A percentile compares a stretch with the other conserved stretches of the same genome.
phyloP scores from a whole-genome alignment of 1,284 basidiomycete species.

The Omphalotus olearius region DNA sequence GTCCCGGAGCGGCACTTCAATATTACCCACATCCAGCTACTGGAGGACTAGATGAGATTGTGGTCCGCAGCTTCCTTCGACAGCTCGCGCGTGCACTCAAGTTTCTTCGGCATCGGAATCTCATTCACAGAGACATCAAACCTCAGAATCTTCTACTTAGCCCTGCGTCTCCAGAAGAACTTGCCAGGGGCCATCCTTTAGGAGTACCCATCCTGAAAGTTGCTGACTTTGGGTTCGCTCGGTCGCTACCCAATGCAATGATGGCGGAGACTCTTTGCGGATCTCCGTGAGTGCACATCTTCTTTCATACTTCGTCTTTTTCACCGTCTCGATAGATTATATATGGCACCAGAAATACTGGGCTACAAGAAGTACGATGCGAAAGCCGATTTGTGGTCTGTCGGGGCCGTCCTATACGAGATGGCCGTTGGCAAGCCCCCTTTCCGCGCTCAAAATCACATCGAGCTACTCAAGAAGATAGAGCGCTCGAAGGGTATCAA shows the following conservation, averaged over 20 bases:
- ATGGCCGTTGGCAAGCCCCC: conserved; percentile 93
- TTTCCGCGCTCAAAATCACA: conserved; percentile 93
- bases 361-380: conserved; percentile 98
- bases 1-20: conserved; percentile 61
- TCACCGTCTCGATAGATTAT: conserved; percentile 52
- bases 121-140: conserved; percentile 98
- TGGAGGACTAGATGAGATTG: conserved; percentile 88
- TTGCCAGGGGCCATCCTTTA: conserved; percentile 82
- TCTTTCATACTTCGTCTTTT: background rate
- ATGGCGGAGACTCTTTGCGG: conserved; percentile 98
- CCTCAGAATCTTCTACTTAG: conserved; percentile 94
- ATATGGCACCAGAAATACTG: conserved; percentile 99
- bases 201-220: conserved; percentile 95
- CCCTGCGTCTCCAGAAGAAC: conserved; percentile 75
- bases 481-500: conserved; percentile 83
- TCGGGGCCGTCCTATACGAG: conserved; percentile 95
- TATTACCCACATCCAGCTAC: conserved; percentile 89
- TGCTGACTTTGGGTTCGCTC: conserved; percentile 97
- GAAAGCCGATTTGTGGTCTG: conserved; percentile 97
- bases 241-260: conserved; percentile 86
- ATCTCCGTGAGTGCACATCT: conserved; percentile 68
- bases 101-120: conserved; percentile 84
- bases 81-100: conserved; percentile 93
- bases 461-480: conserved; percentile 93
- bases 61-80: conserved; percentile 89